phyloP scores from a whole-genome alignment of 1,284 basidiomycete genomes.

The Phaffia rhodozyma region DNA sequence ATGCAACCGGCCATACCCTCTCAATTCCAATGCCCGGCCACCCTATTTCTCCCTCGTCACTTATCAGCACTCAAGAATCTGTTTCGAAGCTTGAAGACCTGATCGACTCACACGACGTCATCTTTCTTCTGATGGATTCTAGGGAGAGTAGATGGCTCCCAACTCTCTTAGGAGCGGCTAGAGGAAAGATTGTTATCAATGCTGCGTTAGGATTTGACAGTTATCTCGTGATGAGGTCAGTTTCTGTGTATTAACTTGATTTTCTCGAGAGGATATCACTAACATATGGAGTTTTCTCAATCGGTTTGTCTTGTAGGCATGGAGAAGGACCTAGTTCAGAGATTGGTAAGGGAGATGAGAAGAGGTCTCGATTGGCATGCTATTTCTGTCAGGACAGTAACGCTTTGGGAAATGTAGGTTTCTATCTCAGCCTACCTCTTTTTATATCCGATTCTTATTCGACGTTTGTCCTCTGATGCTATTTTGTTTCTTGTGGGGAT shows the following conservation, averaged over 20 bases:
- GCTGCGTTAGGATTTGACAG: slow-evolving; percentile 93
- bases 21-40: slow-evolving; percentile 97
- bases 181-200: slow-evolving; percentile 87
- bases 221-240: slow-evolving; percentile 78
- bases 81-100: slow-evolving; percentile 62
- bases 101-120: slow-evolving; percentile 69
- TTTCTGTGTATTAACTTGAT: neutral
- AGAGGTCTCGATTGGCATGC: slow-evolving; percentile 53
- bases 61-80: slow-evolving; percentile 51
- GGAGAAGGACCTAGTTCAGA: neutral
- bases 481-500: neutral
- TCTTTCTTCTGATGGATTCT: slow-evolving; percentile 96
- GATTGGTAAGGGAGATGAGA: neutral
- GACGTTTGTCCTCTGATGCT: neutral
- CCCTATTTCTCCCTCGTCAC: slow-evolving; percentile 51
- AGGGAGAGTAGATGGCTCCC: slow-evolving; percentile 92
- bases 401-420: slow-evolving; percentile 76
- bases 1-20: slow-evolving; percentile 60
- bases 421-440: neutral
- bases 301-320: slow-evolving; percentile 24
- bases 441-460: slow-evolving; percentile 44
- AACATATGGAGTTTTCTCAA: slow-evolving; percentile 51
- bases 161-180: slow-evolving; percentile 69
- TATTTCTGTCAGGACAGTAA: slow-evolving; percentile 99
- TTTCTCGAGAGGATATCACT: neutral